Base-by-base conservation (phyloP, 1,284 basidiomycete genomes). In the Heimioporus punctisporus region DNA sequence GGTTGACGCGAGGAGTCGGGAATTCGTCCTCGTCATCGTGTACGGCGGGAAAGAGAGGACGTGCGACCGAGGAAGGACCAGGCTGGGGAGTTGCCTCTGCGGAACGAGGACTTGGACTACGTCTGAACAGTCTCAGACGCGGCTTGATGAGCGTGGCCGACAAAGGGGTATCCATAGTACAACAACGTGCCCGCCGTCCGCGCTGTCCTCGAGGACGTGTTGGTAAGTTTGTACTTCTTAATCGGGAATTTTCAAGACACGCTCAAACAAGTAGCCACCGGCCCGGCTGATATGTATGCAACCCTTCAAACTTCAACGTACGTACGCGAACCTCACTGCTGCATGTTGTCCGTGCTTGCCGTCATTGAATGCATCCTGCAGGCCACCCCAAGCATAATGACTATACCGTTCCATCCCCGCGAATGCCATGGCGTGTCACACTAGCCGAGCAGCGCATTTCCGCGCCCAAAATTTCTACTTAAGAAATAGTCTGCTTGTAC, bases 1-100 rank as follows among this genome's bases (percentile, higher is more conserved):
- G 52, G 50, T 73, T 62, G 51, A 83, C 68, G 51, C 75, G 76
- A 23, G 82, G 82, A 2, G 83, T 84, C 28, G 79, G 74, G 46
- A 77, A 69, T 23, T 78, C 72, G 66, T 83, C 78, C 51, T 80
- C 76, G 46, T 74, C 74, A 44, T 75, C 74, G 53, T 63, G 64
- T 31, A 69, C 56, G 52, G 70, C 61, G 49, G 69, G 63, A 54
- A 70, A 64, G 52, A 72, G 74, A 46, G 50, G 28, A 31, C 52
- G 66, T 17, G 50, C 47, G 15, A 40, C 39, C 10, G 59, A 51
- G 23, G 78, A 77, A 48, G 77, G 72, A 44, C 74, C 76, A 27
- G 76, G 71, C 47, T 72, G 70, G n/a, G 74, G 65, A 1, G 70
- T 70, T 26, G 60, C 65, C 48, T 68, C 65, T 31, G 61, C 60